A percentile compares a stretch with the other conserved stretches of the same genome.
Evolutionary conservation across 2,329 filamentous ascomycete genomes (phyloP).

Genomic region (Ascochyta pisi): DNA sequence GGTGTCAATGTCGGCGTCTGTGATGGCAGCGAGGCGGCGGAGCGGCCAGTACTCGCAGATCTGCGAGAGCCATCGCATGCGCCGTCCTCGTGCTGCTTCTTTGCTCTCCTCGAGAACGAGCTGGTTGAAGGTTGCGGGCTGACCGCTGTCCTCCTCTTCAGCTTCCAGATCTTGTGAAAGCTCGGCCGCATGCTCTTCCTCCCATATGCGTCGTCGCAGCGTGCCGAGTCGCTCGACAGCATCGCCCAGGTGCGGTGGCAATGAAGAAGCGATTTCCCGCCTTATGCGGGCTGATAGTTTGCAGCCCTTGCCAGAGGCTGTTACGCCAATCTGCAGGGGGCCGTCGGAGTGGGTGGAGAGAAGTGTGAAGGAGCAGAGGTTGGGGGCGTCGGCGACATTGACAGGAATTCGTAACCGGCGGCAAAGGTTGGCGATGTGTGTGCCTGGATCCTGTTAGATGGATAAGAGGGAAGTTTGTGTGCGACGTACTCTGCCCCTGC

Average conservation of each 20-base stretch:
- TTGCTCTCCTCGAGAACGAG: slow-evolving; percentile 77
- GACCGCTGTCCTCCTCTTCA: slow-evolving; percentile 71
- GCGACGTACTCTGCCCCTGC: slow-evolving; percentile 55
- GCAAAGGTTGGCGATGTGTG: slow-evolving; percentile 77
- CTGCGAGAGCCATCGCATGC: slow-evolving; percentile 92
- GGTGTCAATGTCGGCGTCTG: slow-evolving; percentile 76
- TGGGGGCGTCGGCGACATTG: slow-evolving; percentile 87
- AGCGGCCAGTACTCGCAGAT: slow-evolving; percentile 99
- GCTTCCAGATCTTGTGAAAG: slow-evolving; percentile 54
- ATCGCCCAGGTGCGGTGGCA: slow-evolving; percentile 76
- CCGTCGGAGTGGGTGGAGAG: slow-evolving; percentile 90
- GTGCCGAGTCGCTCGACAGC: slow-evolving; percentile 80
- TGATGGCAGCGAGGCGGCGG: slow-evolving; percentile 77
- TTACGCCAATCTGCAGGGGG: slow-evolving; percentile 92
- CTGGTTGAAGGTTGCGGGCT: slow-evolving; percentile 83
- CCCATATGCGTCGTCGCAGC: slow-evolving; percentile 50
- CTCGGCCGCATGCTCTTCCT: slow-evolving; percentile 59
- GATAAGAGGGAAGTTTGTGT: background rate
- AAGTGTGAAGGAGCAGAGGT: slow-evolving; percentile 87
- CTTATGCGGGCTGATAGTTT: slow-evolving; percentile 90
- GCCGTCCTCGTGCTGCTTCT: slow-evolving; percentile 75
- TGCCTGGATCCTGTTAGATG: slow-evolving; percentile 54
- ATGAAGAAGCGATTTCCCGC: slow-evolving; percentile 80
- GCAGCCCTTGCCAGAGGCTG: slow-evolving; percentile 92
- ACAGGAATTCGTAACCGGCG: slow-evolving; percentile 82